These are phyloP conservation scores for Fraxinus xanthoxyloides DNA, from an alignment of 305 asterid species.

Conservation along the genomic window DNA sequence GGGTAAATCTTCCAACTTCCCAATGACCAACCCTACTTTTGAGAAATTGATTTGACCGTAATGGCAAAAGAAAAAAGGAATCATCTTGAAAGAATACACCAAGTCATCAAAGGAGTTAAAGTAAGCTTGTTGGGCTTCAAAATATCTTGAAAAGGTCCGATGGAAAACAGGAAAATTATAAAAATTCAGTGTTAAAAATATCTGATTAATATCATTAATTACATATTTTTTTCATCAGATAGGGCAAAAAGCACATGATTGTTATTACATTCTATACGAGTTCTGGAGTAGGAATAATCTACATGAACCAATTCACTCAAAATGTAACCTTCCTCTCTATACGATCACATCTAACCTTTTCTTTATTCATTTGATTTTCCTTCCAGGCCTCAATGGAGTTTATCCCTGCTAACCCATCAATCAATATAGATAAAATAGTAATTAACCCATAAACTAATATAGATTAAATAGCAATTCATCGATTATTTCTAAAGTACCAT, in stretches of 20 bases:
- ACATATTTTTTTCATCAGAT: background rate
- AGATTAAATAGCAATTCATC: background rate
- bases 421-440: background rate
- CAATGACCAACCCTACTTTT: background rate
- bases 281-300: background rate
- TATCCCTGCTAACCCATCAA: background rate
- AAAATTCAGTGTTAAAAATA: background rate
- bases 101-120: background rate
- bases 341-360: background rate
- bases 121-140: background rate
- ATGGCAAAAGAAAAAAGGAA: background rate
- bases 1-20: background rate
- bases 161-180: background rate
- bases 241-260: background rate
- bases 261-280: background rate
- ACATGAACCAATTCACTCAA: background rate
- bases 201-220: background rate
- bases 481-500: background rate
- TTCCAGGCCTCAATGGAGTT: background rate
- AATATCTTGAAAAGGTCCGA: background rate
- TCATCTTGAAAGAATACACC: background rate
- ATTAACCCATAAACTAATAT: background rate
- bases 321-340: background rate
- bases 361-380: background rate
- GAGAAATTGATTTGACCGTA: background rate